phyloP scores from a whole-genome alignment of 2,329 filamentous ascomycete genomes.

The Colletotrichum kahawae region DNA sequence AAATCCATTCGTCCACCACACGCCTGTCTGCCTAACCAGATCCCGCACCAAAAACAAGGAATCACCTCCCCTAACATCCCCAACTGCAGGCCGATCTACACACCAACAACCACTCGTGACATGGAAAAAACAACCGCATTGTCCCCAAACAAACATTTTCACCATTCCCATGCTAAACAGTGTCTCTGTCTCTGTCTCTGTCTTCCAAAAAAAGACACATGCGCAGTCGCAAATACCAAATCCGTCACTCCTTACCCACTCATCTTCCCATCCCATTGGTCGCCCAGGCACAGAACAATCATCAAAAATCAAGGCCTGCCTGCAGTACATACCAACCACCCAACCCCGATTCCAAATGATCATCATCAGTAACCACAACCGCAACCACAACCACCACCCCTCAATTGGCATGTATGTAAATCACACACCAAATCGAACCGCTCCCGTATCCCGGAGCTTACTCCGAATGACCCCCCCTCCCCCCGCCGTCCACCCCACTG shows the following conservation, averaged over 20 bases:
- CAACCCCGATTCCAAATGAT: neutral
- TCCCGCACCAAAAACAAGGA: neutral
- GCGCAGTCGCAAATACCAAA: neutral
- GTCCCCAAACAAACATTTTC: neutral
- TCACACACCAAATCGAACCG: neutral
- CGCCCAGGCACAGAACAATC: neutral
- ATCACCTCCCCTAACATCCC: neutral
- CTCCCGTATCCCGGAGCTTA: constrained; percentile 13
- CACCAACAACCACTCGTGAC: neutral
- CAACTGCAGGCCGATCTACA: neutral
- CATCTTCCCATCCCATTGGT: accelerated
- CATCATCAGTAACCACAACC: neutral
- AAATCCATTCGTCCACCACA: neutral
- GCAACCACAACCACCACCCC: neutral
- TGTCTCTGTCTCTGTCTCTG: neutral
- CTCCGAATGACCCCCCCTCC: neutral
- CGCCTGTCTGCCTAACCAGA: neutral
- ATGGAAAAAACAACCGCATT: neutral
- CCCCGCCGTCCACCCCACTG: too few relatives aligned
- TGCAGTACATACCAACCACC: neutral
- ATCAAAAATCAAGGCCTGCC: neutral
- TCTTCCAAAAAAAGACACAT: neutral
- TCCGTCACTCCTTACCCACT: neutral
- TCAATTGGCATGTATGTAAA: neutral
- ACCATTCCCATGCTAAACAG: neutral